phyloP scores from a whole-genome alignment of 192 early-diverging fungal genomes.

The Linnemannia exigua region DNA sequence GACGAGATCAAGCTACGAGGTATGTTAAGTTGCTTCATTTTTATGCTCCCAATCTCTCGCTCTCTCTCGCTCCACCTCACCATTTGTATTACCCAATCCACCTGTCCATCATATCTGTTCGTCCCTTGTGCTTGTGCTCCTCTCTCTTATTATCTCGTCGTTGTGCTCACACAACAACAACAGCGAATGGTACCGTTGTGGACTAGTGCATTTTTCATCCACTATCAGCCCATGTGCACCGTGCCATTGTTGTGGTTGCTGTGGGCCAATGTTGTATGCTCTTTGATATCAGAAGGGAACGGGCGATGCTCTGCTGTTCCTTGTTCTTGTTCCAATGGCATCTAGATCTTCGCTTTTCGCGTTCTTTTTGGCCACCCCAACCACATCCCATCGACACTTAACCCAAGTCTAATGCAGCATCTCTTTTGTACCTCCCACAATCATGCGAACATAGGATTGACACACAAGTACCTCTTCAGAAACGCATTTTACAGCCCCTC shows the following conservation, averaged over 20 bases:
- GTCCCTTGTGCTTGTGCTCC: not conserved
- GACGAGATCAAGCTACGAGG: slow-evolving; percentile 51
- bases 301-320: not conserved
- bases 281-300: not conserved
- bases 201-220: not conserved
- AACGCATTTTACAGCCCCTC: slow-evolving; percentile 51
- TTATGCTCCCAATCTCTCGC: not conserved
- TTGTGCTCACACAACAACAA: not conserved
- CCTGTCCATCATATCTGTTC: not conserved
- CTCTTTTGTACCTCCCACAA: not conserved
- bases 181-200: not conserved
- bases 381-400: not conserved
- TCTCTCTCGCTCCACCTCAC: not conserved
- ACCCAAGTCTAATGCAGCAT: not conserved
- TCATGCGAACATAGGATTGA: slow-evolving; percentile 23
- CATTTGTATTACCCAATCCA: not conserved
- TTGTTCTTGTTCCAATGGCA: not conserved
- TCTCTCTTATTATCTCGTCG: not conserved
- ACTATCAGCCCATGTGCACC: not conserved
- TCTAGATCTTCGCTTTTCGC: not conserved
- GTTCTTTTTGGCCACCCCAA: no score
- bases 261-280: not conserved
- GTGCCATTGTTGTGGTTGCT: not conserved
- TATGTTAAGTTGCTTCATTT: not conserved
- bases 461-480: slow-evolving; percentile 42